Evolutionary conservation across 2,329 filamentous ascomycete species (phyloP), one percentile per base, ranked within the genome.

Genomic region (Xylariales sp.): DNA sequence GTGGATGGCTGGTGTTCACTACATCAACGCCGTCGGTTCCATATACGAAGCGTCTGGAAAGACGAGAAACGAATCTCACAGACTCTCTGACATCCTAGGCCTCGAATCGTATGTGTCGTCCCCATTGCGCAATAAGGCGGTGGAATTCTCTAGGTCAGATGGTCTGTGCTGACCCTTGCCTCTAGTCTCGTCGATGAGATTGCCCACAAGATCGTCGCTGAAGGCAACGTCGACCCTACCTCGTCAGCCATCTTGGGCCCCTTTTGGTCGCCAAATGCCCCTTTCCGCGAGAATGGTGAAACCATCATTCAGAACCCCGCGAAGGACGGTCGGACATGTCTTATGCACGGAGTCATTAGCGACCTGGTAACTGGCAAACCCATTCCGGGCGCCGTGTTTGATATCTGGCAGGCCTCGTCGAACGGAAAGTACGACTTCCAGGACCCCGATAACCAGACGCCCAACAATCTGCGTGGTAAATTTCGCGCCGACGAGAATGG

Each of bases 191-290:
- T 83, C 39, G 80, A 84, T 51, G 77, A 82, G 52, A 83, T 84
- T 51, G 82, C 78, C 22, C 77, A 76, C 63, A 77, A 74, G 33
- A 68, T 80, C 59, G 66, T 80, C 56, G 74, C 73, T 6, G 65
- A 69, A 20, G 61, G 66, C 46, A 40, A 41, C 31, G 35, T 46
- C 25, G 39, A 32, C 35, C 63, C 62, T 31, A 68, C 74, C 29
- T 67, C 75, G 27, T 82, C 79, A 4, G 69, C 83, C 45, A 88
- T 88, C 56, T 80, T 88, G 46, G 82, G 82, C 1, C 82, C 82
- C 3, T 86, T 86, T 62, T 85, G 78, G 71, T 69, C 79, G 11
- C 67, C 73, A 38, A 71, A 84, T 46, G 75, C 80, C 0, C 80
- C 81, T 3, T 64, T 68, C 42, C 69, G 74, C 36, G 56, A 71